Conservation (phyloP, 2,329 filamentous ascomycete species). For the Fusarium sp. region DNA sequence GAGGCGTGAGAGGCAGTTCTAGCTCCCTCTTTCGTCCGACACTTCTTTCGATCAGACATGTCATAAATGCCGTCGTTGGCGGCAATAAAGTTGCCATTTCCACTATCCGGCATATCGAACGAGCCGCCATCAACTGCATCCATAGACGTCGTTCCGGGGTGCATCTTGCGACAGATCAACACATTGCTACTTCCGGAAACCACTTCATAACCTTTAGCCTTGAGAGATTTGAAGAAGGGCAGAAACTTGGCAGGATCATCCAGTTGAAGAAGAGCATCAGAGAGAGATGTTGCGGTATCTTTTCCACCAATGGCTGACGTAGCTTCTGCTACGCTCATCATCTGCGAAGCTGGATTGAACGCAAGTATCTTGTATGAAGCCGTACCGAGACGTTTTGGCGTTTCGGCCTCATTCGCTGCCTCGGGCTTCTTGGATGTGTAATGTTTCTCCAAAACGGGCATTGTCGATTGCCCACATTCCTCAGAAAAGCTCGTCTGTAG, state of each 20-base stretch:
- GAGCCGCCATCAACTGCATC: slow-evolving; percentile 58
- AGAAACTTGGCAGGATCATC: slow-evolving; percentile 72
- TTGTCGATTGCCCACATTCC: slow-evolving; percentile 51
- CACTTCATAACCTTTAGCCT: slow-evolving; percentile 71
- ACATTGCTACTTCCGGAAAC: slow-evolving; percentile 70
- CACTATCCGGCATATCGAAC: slow-evolving; percentile 63
- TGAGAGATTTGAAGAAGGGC: slow-evolving; percentile 66
- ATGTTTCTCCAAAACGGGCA: slow-evolving; percentile 51
- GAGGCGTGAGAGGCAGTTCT: background rate
- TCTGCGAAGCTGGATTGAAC: slow-evolving; percentile 67
- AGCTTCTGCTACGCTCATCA: slow-evolving; percentile 67
- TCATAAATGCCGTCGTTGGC: slow-evolving; percentile 62
- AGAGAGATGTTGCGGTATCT: slow-evolving; percentile 62
- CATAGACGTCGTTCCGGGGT: slow-evolving; percentile 25
- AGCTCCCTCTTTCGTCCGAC: background rate
- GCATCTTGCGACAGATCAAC: slow-evolving; percentile 71
- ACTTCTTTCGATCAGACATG: slow-evolving; percentile 32
- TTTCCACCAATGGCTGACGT: slow-evolving; percentile 62
- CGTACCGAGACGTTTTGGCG: slow-evolving; percentile 6
- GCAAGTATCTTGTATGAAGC: slow-evolving; percentile 70
- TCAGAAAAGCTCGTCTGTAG: slow-evolving; percentile 58
- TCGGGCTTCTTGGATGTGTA: slow-evolving; percentile 13
- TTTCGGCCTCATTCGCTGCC: background rate
- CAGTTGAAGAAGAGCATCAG: slow-evolving; percentile 67
- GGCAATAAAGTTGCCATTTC: slow-evolving; percentile 66